Evolutionary conservation across 345 rosid genomes (phyloP).

Genomic region (Firmiana major): DNA sequence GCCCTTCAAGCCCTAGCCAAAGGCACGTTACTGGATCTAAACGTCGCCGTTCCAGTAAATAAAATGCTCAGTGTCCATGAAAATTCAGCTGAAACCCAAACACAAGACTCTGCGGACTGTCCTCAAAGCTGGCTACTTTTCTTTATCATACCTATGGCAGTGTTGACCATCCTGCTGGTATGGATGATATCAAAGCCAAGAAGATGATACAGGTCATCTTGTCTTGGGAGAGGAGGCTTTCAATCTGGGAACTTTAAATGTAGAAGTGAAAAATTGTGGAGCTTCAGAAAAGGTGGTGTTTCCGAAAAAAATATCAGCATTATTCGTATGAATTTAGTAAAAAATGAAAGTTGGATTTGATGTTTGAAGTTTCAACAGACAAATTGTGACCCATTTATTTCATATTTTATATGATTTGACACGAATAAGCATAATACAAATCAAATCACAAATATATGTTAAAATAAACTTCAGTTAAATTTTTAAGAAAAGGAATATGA

Average conservation of each 20-base stretch:
- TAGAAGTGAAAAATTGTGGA: constrained; percentile 62
- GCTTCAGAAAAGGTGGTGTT: constrained; percentile 29
- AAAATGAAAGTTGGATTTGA: too few relatives aligned
- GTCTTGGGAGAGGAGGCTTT: constrained; percentile 33
- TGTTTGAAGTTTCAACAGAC: too few relatives aligned
- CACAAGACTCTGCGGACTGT: too few relatives aligned
- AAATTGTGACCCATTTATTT: too few relatives aligned
- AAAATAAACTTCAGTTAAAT: too few relatives aligned
- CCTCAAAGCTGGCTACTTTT: too few relatives aligned
- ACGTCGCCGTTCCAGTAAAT: not conserved
- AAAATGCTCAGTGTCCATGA: not conserved
- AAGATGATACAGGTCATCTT: constrained; percentile 5
- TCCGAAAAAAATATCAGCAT: too few relatives aligned
- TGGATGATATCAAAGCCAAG: constrained; percentile 3
- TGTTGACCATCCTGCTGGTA: not conserved
- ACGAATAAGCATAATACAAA: too few relatives aligned
- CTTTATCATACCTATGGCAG: not conserved
- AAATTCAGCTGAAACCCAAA: not conserved
- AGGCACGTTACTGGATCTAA: not conserved
- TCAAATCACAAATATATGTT: too few relatives aligned
- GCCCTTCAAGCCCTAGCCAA: not conserved
- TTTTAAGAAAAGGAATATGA: too few relatives aligned
- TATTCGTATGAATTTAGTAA: too few relatives aligned
- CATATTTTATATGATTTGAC: too few relatives aligned
- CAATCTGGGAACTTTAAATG: constrained; percentile 78